A percentile compares a stretch with the other conserved stretches of the same genome.
Conservation (phyloP, 345 rosid species). For the Mallotus nudiflorus region DNA sequence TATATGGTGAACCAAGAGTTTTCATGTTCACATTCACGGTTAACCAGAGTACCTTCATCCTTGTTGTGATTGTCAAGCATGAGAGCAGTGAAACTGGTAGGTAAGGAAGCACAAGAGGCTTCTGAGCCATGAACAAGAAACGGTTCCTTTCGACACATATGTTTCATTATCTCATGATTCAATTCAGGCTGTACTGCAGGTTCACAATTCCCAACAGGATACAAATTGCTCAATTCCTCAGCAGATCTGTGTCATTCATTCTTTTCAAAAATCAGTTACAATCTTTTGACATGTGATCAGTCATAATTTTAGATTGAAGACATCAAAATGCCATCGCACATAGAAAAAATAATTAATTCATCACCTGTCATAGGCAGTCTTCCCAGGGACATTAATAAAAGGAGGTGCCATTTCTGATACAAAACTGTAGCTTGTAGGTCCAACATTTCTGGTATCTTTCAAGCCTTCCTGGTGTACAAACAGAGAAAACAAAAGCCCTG, state of each 20-base stretch:
- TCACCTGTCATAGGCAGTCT: slow-evolving; percentile 5
- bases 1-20: not conserved
- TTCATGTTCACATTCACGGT: not conserved
- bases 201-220: slow-evolving; percentile 2
- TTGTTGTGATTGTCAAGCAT: not conserved
- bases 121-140: not conserved
- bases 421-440: no score
- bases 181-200: not conserved
- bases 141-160: not conserved
- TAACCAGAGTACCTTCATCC: slow-evolving; percentile 10
- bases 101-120: not conserved
- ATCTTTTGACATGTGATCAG: not conserved
- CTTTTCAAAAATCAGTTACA: slow-evolving; percentile 5
- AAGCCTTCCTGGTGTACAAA: slow-evolving; percentile 9
- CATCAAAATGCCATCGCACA: not conserved
- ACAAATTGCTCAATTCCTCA: slow-evolving; percentile 5
- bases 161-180: not conserved
- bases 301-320: not conserved
- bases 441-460: slow-evolving; percentile 5
- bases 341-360: not conserved
- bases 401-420: slow-evolving; percentile 9
- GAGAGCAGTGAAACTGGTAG: slow-evolving; percentile 12
- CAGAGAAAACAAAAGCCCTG: not conserved
- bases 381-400: not conserved
- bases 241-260: not conserved